Base-by-base conservation (phyloP, 1,139 yeast genomes). In the Wickerhamiella pararugosa region DNA sequence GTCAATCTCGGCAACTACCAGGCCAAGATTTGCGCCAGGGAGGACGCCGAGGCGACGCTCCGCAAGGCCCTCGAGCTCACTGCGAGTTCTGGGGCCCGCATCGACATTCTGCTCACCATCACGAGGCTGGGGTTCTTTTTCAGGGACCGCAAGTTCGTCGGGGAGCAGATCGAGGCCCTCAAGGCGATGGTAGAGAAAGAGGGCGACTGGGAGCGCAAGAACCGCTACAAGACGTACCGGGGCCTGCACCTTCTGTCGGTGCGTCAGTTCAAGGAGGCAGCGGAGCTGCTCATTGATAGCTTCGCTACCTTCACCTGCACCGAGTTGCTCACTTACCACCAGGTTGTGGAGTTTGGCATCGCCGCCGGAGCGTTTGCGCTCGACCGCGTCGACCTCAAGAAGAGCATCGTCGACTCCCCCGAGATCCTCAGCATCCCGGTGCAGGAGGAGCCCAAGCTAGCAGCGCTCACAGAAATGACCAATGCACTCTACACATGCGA, bases 151-250 rank as follows among this genome's bases (percentile, higher is more conserved):
- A 64, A 66, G 9, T 74, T 73, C 51, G 81, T 82, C 37, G 72
- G 77, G 46, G 76, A 77, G 54, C 78, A 79, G 57, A 70, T 92
- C 54, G 93, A 80, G 45, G 78, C 78, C 51, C 75, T 79, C 34
- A 76, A 80, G 56, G 59, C 66, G 36, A 53, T 83, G 57, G 84
- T 90, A 55, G 98, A 90, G 55, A 80, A 84, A 56, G 98, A 98
- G 42, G 98, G 98, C 46, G 99, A 90, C 60, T 90, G 99, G 98
- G 98, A 92, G 64, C 82, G 98, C 61, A 76, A 95, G 57, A 90
- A 92, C 65, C 70, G 95, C 53, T 84, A 75, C 67, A 90, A 92
- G 65, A 84, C 97, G 6, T 92, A 90, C 63, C 65, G 74, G 49
- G 98, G 98, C 25, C 71, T 90, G 43, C 83, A 83, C 60, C 67